phyloP scores from a whole-genome alignment of 78 protist species.

The Parvularia atlantis region DNA sequence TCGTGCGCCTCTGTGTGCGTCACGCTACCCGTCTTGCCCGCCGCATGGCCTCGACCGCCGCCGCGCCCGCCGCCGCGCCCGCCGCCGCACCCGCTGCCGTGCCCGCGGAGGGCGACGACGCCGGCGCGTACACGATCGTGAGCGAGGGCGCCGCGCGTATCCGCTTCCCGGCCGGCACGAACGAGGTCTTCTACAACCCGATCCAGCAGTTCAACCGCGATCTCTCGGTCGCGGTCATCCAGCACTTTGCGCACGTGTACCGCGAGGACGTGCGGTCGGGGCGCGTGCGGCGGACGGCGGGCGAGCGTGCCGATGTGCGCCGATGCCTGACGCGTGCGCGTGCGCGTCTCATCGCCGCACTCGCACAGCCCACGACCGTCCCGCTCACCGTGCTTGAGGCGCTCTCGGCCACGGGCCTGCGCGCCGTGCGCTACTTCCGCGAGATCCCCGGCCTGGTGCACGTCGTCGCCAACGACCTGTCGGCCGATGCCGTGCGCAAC shows the following conservation, averaged over 20 bases:
- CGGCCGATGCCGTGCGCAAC: slow-evolving; percentile 65
- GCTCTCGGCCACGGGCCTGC: slow-evolving; percentile 87
- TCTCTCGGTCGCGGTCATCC: slow-evolving; percentile 49
- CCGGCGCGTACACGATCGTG: no score
- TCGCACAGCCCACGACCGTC: neutral
- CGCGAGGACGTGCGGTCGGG: slow-evolving; percentile 14
- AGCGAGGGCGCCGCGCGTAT: no score
- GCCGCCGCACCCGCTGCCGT: no score
- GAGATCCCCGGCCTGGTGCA: slow-evolving; percentile 18
- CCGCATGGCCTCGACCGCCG: no score
- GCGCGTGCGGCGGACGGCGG: neutral
- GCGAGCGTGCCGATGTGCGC: neutral
- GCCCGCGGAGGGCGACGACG: no score
- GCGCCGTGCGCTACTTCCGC: slow-evolving; percentile 77
- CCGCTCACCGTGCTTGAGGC: slow-evolving; percentile 85
- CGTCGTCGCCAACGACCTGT: slow-evolving; percentile 87
- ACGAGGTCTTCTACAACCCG: slow-evolving; percentile 90
- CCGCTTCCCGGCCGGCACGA: no score
- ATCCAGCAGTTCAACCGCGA: slow-evolving; percentile 93
- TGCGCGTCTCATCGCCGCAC: neutral
- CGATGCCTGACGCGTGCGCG: neutral
- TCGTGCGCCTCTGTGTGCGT: no score
- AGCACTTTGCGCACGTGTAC: slow-evolving; percentile 2
- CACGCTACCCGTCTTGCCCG: no score
- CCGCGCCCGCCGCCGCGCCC: no score